Evolutionary conservation across 148 eudicot species (phyloP), one percentile per base, ranked within the genome.

Genomic region (Spergularia bocconei): DNA sequence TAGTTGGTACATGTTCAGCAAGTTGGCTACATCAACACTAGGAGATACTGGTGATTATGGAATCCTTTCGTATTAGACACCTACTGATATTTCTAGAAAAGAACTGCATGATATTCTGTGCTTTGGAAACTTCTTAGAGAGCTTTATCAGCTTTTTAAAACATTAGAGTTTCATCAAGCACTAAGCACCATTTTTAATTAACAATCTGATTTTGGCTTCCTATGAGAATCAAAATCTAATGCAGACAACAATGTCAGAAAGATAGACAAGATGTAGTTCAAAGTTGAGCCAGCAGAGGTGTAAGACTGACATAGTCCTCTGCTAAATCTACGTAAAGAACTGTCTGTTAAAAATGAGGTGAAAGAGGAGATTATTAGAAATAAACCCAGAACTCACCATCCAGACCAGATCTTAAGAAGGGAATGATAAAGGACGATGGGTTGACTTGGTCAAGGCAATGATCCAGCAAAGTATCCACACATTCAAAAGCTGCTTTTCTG

Each of bases 401-500:
- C 58, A 96, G 73, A 70, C 99, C 99, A 56, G 99, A 96, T 81
- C 80, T 87, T 36, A 96, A 91, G 80, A 85, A 85, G 7, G 98
- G 98, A 61, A 96, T 84, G 56, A 91, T 89, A 77, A 92, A 96
- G 44, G 99, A 87, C 48, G 98, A 89, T 15, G 99, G 99, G 78
- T 96, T 89, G 75, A 96, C 88, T 89, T 88, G 98, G 85, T 92
- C 92, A 77, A 92, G 99, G 75, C 97, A 93, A 77, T 82, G 85
- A 77, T 91, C 99, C 75, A 96, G 78, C 85, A 96, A 85, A 13
- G 99, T 96, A 75, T 96, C 98, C 57, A 92, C 97, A 57, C 98
- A 95, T 80, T 95, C 98, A 89, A 95, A 95, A 55, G 98, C 97
- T 70, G 98, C 96, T 82, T 95, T 95, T 75, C 97, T 89, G 81